Evolutionary conservation across 1,284 basidiomycete genomes (phyloP).

Genomic region (Porodaedalea pini): DNA sequence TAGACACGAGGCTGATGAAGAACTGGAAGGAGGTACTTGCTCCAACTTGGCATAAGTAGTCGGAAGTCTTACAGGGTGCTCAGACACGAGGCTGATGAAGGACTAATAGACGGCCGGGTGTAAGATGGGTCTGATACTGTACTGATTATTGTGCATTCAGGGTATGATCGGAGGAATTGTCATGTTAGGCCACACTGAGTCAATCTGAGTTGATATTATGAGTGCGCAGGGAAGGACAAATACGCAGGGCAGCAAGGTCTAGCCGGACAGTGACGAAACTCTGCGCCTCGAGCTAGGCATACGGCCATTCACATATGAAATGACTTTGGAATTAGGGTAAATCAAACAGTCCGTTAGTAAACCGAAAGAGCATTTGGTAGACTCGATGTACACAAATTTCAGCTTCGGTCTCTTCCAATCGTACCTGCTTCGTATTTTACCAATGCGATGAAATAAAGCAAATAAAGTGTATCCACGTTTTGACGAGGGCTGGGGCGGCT

Average conservation of each 20-base stretch:
- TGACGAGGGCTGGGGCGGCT: no score
- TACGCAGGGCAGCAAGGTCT: background rate
- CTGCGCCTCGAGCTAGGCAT: background rate
- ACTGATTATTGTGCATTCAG: background rate
- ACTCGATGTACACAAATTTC: no score
- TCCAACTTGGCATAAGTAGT: no score
- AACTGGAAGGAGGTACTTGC: background rate
- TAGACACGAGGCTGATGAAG: background rate
- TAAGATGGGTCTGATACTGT: background rate
- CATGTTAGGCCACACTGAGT: background rate
- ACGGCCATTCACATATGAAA: background rate
- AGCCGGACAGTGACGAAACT: background rate
- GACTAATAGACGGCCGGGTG: no score
- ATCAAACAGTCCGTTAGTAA: background rate
- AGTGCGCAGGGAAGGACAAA: background rate
- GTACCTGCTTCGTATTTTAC: no score
- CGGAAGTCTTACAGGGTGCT: no score
- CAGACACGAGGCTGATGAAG: no score
- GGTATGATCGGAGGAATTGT: background rate
- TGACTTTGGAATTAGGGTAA: background rate
- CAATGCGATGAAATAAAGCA: no score
- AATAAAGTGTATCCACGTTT: no score
- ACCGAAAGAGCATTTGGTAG: no score
- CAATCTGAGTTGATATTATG: conserved; percentile 1
- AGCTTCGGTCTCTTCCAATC: no score